Evolutionary conservation across 371 early-diverging fungal genomes (phyloP), one percentile per base, ranked within the genome.

Genomic region (Amoeboaphelidium occidentale): DNA sequence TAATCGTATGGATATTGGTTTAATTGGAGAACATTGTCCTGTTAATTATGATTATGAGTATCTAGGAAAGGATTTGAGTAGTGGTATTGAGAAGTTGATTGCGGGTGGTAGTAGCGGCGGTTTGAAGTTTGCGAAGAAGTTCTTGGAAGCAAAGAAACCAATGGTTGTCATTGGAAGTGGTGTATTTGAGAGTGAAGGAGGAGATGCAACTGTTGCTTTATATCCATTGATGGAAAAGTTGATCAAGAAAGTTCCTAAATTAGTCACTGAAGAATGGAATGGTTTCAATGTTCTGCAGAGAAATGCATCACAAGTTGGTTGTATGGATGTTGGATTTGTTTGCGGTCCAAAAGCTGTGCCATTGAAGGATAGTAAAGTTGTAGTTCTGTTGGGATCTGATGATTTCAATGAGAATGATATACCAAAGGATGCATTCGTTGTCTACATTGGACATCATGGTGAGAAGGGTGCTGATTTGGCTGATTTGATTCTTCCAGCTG

Each of bases 401-500:
- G 84, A 90, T 48, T 60, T 89, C 54, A 49, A 58, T 20, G 61
- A 77, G 24, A 54, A 63, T 25, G 81, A 79, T 55, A 70, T 91
- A 27, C 82, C 90, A 54, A 71, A 74, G 63, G 76, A 81, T 59
- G 85, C 91, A 23, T 94, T 94, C 63, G 92, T 94, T 23, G 86
- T 94, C 48, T 94, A 94, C 69, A 93, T 92, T 66, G 94, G 94
- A 27, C 93, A 92, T 67, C 94, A 94, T 62, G 94, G 94, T 63
- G 94, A 94, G 65, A 74, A 70, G 28, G 94, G 94, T 55, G 94
- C 94, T 25, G 75, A 81, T 58, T 75, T 76, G 49, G 94, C 94
- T 49, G 88, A 94, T 65, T 85, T 94, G 27, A 78, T 94, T 50
- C 74, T 94, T 51, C 94, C 94, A 21, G 92, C 85, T 41, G 69